Evolutionary conservation across 257 asterid species (phyloP).

Genomic region (Plectranthus barbatus): DNA sequence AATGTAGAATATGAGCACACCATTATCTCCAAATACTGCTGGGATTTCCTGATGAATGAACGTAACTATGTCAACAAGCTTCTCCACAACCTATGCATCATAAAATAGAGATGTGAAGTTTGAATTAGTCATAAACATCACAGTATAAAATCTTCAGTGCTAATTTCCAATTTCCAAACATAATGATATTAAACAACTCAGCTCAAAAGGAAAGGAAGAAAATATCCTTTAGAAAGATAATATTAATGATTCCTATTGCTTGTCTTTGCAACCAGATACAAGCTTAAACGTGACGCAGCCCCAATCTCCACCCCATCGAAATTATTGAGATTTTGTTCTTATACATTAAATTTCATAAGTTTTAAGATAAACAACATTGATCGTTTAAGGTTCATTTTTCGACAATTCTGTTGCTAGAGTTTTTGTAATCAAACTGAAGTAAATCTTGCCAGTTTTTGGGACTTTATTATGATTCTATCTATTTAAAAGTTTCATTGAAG

Average conservation of each 20-base stretch:
- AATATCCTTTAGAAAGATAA: neutral
- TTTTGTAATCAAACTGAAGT: no score
- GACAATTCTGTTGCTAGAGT: no score
- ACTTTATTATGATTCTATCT: no score
- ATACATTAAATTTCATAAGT: neutral
- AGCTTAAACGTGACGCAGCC: neutral
- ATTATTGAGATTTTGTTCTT: neutral
- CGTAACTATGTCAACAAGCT: conserved; percentile 84
- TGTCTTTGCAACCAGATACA: neutral
- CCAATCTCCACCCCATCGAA: neutral
- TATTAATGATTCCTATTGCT: neutral
- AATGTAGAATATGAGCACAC: conserved; percentile 25
- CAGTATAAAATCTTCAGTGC: neutral
- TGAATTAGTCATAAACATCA: conserved; percentile 2
- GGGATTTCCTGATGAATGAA: conserved; percentile 79
- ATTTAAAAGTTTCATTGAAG: neutral
- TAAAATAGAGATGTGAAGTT: conserved; percentile 9
- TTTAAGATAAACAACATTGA: no score
- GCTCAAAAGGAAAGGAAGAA: neutral
- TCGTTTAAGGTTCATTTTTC: no score
- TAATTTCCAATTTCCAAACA: neutral
- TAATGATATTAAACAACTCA: neutral
- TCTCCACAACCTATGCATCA: conserved; percentile 74
- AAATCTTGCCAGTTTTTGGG: no score
- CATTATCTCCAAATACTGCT: conserved; percentile 68